A percentile compares a stretch with the other conserved stretches of the same genome.
These are phyloP conservation scores for Alternaria sp. DNA, from an alignment of 2,329 filamentous ascomycete genomes.

Conservation along the genomic window DNA sequence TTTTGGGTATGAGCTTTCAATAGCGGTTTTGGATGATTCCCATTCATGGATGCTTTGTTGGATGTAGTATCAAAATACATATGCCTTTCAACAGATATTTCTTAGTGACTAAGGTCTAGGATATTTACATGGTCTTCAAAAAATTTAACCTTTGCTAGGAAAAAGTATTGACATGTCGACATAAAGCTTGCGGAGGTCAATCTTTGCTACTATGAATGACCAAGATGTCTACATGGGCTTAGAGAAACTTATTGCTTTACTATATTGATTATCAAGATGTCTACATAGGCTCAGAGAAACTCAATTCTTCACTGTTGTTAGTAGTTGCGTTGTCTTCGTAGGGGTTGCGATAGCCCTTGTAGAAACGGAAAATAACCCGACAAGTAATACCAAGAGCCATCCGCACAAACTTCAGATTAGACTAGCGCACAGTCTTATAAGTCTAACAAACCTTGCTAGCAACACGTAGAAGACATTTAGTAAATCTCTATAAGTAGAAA, in stretches of 20 bases:
- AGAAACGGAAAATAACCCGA: background rate
- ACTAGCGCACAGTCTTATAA: no score
- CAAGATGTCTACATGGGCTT: background rate
- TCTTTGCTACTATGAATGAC: no score
- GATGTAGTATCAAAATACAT: background rate
- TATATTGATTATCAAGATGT: background rate
- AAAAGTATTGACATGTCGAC: background rate
- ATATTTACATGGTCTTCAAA: background rate
- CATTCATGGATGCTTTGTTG: background rate
- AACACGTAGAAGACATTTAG: no score
- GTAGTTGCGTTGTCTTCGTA: background rate
- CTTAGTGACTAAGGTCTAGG: background rate
- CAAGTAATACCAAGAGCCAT: background rate
- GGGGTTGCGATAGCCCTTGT: background rate
- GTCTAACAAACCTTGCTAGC: no score
- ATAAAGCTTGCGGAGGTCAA: no score
- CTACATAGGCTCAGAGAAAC: background rate
- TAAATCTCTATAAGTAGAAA: no score
- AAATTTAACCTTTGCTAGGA: background rate
- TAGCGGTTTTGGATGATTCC: background rate
- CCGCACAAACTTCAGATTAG: background rate
- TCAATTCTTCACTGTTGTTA: no score
- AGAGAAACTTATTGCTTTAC: no score
- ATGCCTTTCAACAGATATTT: accelerated
- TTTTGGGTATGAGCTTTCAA: conserved; percentile 48